Base-by-base conservation (phyloP, 1,284 basidiomycete species). In the Malassezia caprae region DNA sequence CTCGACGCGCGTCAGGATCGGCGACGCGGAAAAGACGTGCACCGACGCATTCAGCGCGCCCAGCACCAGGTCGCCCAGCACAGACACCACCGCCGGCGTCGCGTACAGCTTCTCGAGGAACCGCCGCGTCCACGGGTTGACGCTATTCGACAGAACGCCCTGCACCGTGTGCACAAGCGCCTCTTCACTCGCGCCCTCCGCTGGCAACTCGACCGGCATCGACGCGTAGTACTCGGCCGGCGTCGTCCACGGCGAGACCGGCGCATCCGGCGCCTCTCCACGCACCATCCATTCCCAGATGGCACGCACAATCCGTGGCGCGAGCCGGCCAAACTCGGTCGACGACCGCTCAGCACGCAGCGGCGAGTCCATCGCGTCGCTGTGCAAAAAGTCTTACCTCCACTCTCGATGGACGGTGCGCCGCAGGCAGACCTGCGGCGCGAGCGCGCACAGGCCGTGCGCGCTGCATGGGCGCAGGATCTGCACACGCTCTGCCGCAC, bases 1-100 rank as follows among this genome's bases (percentile, higher is more conserved):
- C 53, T 73, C 71, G 13, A 64, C 62, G 26, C 76, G 50, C 5
- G 73, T 76, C 37, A 78, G 69, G 39, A 75, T 67, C 4, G 77
- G 77, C 4, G 75, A 75, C 8, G 76, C 76, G 31, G 72, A 74
- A 59, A 74, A 76, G 49, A 78, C 76, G 56, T 77, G 76, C 4
- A 73, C 71, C 54, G 76, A 76, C 19, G 77, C 76, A 41, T 78
- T 78, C 30, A 78, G 57, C 1, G 74, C 68, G 10, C 73, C 65
- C 7, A 77, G 68, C 13, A 77, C 58, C 34, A 76, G 52, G 51
- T 77, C 76, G 2, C 70, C 64, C n/a, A 69, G 68, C 23, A 77
- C 59, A n/a, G 75, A 76, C 13, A 75, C 65, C 13, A 76, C 67
- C 31, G 73, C 73, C 2, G 76, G 73, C 7, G 75, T 71, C 12